These are phyloP conservation scores for Yamadazyma taylorii DNA, from an alignment of 1,139 yeast genomes.

Conservation along the genomic window DNA sequence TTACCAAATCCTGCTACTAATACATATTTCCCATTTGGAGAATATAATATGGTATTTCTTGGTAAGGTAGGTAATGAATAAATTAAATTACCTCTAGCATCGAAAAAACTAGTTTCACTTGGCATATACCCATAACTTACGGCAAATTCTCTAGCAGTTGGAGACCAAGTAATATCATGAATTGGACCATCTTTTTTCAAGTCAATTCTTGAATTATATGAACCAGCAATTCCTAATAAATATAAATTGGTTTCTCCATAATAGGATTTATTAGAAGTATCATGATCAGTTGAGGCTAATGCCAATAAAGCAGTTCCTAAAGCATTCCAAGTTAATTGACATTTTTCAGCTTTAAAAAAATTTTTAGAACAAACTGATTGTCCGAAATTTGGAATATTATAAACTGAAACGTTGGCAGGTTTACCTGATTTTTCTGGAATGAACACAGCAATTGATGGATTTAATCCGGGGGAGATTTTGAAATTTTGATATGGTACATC, in stretches of 20 bases:
- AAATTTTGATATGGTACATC: conserved; percentile 57
- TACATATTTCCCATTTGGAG: conserved; percentile 91
- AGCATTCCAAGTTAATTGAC: conserved; percentile 89
- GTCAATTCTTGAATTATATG: conserved; percentile 85
- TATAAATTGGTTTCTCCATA: conserved; percentile 96
- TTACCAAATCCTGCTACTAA: conserved; percentile 98
- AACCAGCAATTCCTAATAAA: conserved; percentile 87
- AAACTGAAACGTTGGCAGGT: conserved; percentile 87
- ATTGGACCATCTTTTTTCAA: conserved; percentile 94
- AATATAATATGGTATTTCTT: conserved; percentile 84
- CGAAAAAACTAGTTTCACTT: conserved; percentile 90
- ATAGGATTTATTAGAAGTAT: conserved; percentile 88
- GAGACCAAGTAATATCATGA: conserved; percentile 97
- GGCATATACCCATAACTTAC: conserved; percentile 99
- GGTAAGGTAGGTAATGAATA: conserved; percentile 85
- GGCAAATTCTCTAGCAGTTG: conserved; percentile 94
- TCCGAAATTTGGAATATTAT: conserved; percentile 69
- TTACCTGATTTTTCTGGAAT: conserved; percentile 81
- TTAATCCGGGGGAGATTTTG: conserved; percentile 80
- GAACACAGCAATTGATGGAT: conserved; percentile 90
- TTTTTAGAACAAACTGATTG: conserved; percentile 85
- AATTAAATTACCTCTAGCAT: conserved; percentile 86
- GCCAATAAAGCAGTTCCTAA: conserved; percentile 94
- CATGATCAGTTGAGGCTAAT: conserved; percentile 94
- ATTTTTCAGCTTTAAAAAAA: conserved; percentile 93